Evolutionary conservation across 805 yeast species (phyloP).

Genomic region (Brettanomyces bruxellensis): DNA sequence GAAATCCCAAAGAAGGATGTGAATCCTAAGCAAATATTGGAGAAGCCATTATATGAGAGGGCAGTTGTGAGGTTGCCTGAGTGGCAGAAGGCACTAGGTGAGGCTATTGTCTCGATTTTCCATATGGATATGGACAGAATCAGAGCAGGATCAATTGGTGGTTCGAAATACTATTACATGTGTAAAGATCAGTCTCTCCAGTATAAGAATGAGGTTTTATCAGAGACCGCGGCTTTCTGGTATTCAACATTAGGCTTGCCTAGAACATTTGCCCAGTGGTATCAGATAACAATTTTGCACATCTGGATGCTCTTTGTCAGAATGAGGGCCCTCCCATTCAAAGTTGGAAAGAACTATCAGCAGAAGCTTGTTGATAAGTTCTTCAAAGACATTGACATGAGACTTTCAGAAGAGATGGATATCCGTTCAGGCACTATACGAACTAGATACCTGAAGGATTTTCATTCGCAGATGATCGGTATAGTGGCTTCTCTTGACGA

Average conservation of each 20-base stretch:
- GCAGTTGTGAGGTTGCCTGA: conserved; percentile 29
- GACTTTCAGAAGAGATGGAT: conserved; percentile 79
- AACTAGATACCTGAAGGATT: conserved; percentile 81
- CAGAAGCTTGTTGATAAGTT: conserved; percentile 85
- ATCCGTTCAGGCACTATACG: conserved; percentile 74
- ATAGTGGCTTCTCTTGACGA: conserved; percentile 87
- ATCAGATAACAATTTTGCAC: conserved; percentile 83
- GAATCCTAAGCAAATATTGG: conserved; percentile 24
- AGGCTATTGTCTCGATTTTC: conserved; percentile 49
- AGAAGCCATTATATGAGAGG: conserved; percentile 21
- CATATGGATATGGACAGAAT: conserved; percentile 84
- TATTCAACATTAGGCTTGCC: conserved; percentile 80
- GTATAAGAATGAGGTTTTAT: conserved; percentile 62
- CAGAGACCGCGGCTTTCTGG: conserved; percentile 72
- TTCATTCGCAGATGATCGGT: conserved; percentile 85
- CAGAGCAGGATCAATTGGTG: conserved; percentile 92
- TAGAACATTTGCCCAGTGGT: conserved; percentile 90
- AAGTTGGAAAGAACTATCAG: conserved; percentile 82
- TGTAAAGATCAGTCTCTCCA: conserved; percentile 81
- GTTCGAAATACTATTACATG: conserved; percentile 75
- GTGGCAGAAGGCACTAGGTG: conserved; percentile 55
- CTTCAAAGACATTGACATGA: conserved; percentile 81
- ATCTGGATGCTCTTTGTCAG: conserved; percentile 91
- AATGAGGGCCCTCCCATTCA: conserved; percentile 93
- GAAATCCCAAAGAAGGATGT: conserved; percentile 27